Percentiles rank a stretch among this genome's conserved stretches.
phyloP scores from a whole-genome alignment of 345 rosid genomes.

The Euphorbia pulcherrima region DNA sequence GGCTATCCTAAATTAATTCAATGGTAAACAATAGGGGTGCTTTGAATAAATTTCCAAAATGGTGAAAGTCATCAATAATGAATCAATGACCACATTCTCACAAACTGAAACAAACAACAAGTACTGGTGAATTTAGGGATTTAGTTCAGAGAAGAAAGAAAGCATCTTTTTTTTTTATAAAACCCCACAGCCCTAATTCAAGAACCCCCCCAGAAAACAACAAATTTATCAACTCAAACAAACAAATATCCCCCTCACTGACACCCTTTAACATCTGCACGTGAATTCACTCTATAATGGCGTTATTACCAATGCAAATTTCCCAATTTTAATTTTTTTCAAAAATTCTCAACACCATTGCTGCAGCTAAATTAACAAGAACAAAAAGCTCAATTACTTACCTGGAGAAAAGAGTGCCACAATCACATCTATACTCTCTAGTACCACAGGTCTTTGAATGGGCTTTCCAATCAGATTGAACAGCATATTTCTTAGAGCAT shows the following conservation, averaged over 20 bases:
- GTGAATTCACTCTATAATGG: slow-evolving; percentile 28
- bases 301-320: slow-evolving; percentile 42
- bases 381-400: slow-evolving; percentile 7
- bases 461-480: slow-evolving; percentile 30
- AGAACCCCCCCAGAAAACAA: slow-evolving; percentile 33
- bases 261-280: slow-evolving; percentile 27
- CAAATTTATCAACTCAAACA: slow-evolving; percentile 24
- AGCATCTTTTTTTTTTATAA: not conserved
- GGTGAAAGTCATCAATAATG: slow-evolving; percentile 13
- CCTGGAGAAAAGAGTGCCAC: slow-evolving; percentile 27
- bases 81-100: slow-evolving; percentile 11
- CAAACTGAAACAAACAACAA: not conserved
- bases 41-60: slow-evolving; percentile 16
- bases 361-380: slow-evolving; percentile 2
- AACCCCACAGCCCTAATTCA: slow-evolving; percentile 20
- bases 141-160: not conserved
- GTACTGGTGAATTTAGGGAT: not conserved
- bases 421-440: slow-evolving; percentile 22
- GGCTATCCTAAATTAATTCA: slow-evolving; percentile 11
- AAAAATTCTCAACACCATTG: slow-evolving; percentile 3
- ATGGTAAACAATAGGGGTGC: not conserved
- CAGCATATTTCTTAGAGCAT: slow-evolving; percentile 23
- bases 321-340: not conserved
- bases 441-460: slow-evolving; percentile 24
- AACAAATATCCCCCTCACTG: slow-evolving; percentile 5